Evolutionary conservation across 306 rosid species (phyloP).

Genomic region (Rosa persica): DNA sequence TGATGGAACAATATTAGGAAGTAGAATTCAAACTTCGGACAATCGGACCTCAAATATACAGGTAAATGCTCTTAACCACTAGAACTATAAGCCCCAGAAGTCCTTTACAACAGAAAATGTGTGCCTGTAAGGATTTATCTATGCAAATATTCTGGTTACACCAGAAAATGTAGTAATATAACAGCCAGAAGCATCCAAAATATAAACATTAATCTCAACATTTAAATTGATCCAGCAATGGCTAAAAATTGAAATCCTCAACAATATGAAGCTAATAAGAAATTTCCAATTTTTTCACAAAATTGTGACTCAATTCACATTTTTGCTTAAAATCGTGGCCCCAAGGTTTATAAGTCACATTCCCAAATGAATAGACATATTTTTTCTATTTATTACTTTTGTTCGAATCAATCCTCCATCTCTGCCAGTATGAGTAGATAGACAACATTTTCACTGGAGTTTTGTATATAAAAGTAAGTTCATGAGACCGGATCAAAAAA

Average conservation of each 20-base stretch:
- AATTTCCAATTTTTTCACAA: background rate
- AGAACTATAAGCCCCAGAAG: background rate
- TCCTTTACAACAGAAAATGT: background rate
- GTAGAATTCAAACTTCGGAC: background rate
- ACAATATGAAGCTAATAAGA: background rate
- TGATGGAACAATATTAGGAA: background rate
- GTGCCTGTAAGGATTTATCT: background rate
- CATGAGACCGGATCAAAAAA: background rate
- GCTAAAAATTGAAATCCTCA: background rate
- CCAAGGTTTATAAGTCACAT: background rate
- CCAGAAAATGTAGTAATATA: too few species aligned
- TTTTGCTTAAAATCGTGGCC: background rate
- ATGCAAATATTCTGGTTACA: background rate
- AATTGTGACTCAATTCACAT: background rate
- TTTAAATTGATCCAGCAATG: background rate
- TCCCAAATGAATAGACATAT: background rate
- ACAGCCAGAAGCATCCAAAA: too few species aligned
- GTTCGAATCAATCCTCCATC: background rate
- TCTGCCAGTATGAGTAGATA: background rate
- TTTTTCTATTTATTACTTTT: background rate
- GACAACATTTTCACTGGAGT: background rate
- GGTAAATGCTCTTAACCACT: background rate
- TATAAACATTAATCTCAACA: background rate
- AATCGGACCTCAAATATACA: background rate
- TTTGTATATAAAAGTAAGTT: background rate